Evolutionary conservation across 768 basidiomycete genomes (phyloP).

Genomic region (Amyloporia xantha): DNA sequence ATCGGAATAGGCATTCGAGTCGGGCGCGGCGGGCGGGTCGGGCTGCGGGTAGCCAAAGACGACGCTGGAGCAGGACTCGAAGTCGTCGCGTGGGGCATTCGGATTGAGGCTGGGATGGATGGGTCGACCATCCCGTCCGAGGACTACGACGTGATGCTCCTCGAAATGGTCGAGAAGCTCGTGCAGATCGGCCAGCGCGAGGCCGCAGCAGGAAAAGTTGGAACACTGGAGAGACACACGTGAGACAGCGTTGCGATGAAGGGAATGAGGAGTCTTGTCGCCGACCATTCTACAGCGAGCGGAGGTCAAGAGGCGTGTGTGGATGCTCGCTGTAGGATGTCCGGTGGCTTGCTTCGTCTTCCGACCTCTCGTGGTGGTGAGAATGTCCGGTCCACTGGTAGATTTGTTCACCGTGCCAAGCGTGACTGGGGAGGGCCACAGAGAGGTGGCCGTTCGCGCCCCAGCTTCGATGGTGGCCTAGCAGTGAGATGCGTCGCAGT

Average conservation of each 20-base stretch:
- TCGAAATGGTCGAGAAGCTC: conserved; percentile 48
- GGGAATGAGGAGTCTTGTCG: background rate
- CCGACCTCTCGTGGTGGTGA: no score
- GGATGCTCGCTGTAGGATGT: no score
- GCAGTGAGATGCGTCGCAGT: no score
- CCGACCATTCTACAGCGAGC: background rate
- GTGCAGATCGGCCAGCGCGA: conserved; percentile 40
- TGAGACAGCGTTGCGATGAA: no score
- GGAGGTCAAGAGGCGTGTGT: no score
- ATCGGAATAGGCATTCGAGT: background rate
- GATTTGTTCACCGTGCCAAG: no score
- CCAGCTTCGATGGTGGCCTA: no score
- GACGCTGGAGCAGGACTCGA: conserved; percentile 13
- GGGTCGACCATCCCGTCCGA: conserved; percentile 25
- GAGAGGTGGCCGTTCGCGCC: no score
- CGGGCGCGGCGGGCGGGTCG: conserved; percentile 18
- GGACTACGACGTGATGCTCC: conserved; percentile 31
- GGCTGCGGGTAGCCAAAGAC: conserved; percentile 28
- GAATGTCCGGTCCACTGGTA: no score
- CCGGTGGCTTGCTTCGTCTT: no score
- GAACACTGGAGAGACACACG: conserved; percentile 27
- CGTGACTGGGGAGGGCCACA: no score
- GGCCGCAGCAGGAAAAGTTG: conserved; percentile 44
- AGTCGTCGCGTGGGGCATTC: conserved; percentile 3
- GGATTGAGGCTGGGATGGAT: conserved; percentile 24